phyloP scores from a whole-genome alignment of 192 early-diverging fungal species.

The Coemansia sp. region DNA sequence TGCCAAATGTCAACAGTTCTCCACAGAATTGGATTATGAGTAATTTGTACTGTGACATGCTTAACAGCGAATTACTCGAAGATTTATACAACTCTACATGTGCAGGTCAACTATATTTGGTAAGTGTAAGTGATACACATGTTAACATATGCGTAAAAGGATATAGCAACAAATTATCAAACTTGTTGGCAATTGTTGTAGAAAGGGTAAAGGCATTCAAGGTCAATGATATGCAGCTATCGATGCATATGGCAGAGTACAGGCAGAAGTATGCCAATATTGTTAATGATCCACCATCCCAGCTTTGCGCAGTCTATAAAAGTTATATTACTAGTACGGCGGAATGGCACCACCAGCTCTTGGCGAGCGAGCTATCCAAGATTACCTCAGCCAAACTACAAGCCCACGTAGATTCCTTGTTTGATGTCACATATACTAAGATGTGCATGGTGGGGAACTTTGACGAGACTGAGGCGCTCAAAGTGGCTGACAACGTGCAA shows the following conservation, averaged over 20 bases:
- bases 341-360: background rate
- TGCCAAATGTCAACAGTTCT: background rate
- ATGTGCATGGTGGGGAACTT: background rate
- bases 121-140: slow-evolving; percentile 61
- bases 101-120: background rate
- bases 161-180: background rate
- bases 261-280: background rate
- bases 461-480: slow-evolving; percentile 3
- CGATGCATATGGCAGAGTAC: background rate
- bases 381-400: slow-evolving; percentile 10
- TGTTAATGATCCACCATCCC: background rate
- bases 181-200: background rate
- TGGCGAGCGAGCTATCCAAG: background rate
- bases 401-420: slow-evolving; percentile 5
- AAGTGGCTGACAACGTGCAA: background rate
- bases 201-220: background rate
- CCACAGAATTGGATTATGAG: background rate
- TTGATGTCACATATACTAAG: slow-evolving; percentile 28
- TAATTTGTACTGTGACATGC: slow-evolving; percentile 56
- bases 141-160: slow-evolving; percentile 11
- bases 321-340: background rate
- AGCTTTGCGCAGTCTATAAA: background rate
- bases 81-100: slow-evolving; percentile 61
- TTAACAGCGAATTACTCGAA: slow-evolving; percentile 75
- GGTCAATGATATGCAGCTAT: background rate